Percentiles rank a stretch among this genome's conserved stretches.
phyloP scores from a whole-genome alignment of 2,329 filamentous ascomycete species.

The Sporothrix variecibatus region DNA sequence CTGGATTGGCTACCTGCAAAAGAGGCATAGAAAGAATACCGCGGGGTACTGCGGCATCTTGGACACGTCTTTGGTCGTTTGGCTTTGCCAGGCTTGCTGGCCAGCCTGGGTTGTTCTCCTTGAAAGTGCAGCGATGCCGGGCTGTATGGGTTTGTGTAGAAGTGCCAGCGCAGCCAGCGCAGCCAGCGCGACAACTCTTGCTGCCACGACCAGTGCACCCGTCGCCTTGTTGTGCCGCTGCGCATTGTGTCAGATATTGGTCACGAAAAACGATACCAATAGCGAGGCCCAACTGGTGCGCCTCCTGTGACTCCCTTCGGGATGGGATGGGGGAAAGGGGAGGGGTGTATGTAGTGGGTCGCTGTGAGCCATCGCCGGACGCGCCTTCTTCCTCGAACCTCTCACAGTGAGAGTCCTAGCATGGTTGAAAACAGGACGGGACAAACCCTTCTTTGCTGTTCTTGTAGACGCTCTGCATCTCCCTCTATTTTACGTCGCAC shows the following conservation, averaged over 20 bases:
- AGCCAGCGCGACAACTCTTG: neutral
- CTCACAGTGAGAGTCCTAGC: neutral
- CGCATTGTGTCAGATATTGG: neutral
- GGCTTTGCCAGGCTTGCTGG: neutral
- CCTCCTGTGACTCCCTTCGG: constrained; percentile 15
- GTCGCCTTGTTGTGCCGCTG: neutral
- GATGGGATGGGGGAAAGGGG: neutral
- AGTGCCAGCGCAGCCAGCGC: neutral
- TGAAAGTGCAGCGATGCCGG: neutral
- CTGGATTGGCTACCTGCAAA: neutral
- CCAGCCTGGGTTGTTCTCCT: neutral
- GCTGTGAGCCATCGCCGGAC: neutral
- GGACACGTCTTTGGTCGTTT: neutral
- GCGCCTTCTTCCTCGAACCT: neutral
- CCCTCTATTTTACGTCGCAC: too few relatives aligned
- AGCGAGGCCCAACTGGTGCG: neutral
- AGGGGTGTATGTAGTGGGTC: neutral
- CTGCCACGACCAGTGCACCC: neutral
- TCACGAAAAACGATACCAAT: neutral
- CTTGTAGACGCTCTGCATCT: too few relatives aligned
- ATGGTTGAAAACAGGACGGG: neutral
- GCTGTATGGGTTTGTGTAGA: neutral
- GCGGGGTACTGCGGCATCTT: neutral
- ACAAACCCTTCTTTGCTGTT: neutral
- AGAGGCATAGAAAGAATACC: neutral